Percentiles rank a stretch among this genome's conserved stretches.
Evolutionary conservation across 306 rosid species (phyloP).

Genomic region (peach (Prunus persica)): Prunus_persica_NCBIv2 NC_034012.1:6488001-6488500

Average conservation of each 20-base stretch:
- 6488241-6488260: conserved; percentile 35
- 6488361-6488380: conserved; percentile 39
- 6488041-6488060: neutral
- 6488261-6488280: conserved; percentile 24
- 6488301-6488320: conserved; percentile 52
- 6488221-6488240: conserved; percentile 26
- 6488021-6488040: neutral
- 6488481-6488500: neutral
- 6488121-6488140: neutral
- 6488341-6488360: conserved; percentile 31
- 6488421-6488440: neutral
- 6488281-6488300: conserved; percentile 54
- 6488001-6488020: neutral
- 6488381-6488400: conserved; percentile 21
- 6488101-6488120: neutral
- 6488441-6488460: neutral
- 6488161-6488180: neutral
- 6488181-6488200: conserved; percentile 24
- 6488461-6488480: neutral
- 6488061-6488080: neutral
- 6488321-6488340: conserved; percentile 77
- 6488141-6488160: neutral
- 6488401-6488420: neutral
- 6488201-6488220: conserved; percentile 5
- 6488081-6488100: neutral